Percentiles rank a stretch among this genome's conserved stretches.
Conservation (phyloP, 2,329 filamentous ascomycete genomes). For the Rutstroemia sp. region DNA sequence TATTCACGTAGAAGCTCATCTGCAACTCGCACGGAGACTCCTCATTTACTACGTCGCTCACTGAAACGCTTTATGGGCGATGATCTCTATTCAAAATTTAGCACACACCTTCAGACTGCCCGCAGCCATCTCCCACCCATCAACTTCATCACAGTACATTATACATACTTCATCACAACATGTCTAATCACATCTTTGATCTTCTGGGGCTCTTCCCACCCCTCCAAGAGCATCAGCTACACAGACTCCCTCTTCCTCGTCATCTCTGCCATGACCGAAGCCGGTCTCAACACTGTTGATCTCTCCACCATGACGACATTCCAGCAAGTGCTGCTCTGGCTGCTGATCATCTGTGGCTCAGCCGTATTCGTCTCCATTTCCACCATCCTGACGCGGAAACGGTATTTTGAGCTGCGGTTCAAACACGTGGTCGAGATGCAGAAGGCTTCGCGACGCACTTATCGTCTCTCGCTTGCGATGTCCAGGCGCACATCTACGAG, state of each 20-base stretch:
- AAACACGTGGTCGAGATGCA: not conserved
- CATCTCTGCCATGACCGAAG: slow-evolving; percentile 58
- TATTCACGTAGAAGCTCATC: too few relatives aligned
- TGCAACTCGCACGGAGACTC: too few relatives aligned
- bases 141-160: slow-evolving; percentile 60
- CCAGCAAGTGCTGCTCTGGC: slow-evolving; percentile 59
- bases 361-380: slow-evolving; percentile 59
- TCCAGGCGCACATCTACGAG: too few relatives aligned
- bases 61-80: slow-evolving; percentile 1
- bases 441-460: not conserved
- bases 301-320: slow-evolving; percentile 57
- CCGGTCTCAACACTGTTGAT: slow-evolving; percentile 62
- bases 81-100: not conserved
- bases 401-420: too few relatives aligned
- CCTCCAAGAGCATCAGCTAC: slow-evolving; percentile 43
- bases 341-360: slow-evolving; percentile 59
- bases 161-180: slow-evolving; percentile 55
- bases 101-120: not conserved
- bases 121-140: slow-evolving; percentile 26
- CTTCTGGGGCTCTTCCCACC: slow-evolving; percentile 51
- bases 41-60: not conserved
- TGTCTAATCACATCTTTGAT: slow-evolving; percentile 49
- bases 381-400: slow-evolving; percentile 45
- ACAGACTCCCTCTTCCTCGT: slow-evolving; percentile 60
- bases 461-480: too few relatives aligned